These are phyloP conservation scores for Amanita polypyramis DNA, from an alignment of 768 basidiomycete genomes.

Conservation along the genomic window DNA sequence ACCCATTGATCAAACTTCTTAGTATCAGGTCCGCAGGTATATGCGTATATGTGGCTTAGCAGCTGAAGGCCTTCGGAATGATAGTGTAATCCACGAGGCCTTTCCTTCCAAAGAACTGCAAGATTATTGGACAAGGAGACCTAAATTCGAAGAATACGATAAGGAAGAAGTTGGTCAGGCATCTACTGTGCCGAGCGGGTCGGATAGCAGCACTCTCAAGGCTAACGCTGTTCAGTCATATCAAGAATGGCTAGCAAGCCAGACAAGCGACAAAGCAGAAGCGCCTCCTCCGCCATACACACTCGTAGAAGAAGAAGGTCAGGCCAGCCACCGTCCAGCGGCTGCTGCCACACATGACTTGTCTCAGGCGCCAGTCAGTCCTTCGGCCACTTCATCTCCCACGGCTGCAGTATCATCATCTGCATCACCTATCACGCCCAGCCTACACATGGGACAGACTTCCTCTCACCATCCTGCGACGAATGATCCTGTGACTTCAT, in stretches of 20 bases:
- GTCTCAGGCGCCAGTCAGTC: conserved; percentile 3
- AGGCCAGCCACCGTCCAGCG: background rate
- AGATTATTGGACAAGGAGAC: conserved; percentile 63
- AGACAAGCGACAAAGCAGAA: conserved; percentile 37
- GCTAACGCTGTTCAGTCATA: conserved; percentile 22
- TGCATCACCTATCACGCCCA: conserved; percentile 2
- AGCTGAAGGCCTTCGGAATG: conserved; percentile 54
- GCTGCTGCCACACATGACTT: background rate
- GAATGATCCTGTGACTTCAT: conserved; percentile 15
- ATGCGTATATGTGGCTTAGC: conserved; percentile 73
- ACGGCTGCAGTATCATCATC: conserved; percentile 7
- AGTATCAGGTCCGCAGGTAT: conserved; percentile 33
- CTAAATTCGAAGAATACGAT: conserved; percentile 40
- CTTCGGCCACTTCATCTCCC: conserved; percentile 1
- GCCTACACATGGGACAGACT: background rate
- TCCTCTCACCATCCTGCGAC: background rate
- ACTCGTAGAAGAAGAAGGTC: conserved; percentile 32
- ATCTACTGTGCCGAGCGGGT: conserved; percentile 17
- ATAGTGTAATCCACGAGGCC: conserved; percentile 49
- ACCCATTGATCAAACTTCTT: conserved; percentile 8
- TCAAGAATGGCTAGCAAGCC: conserved; percentile 36
- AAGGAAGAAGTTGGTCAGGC: conserved; percentile 19
- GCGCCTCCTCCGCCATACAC: conserved; percentile 64
- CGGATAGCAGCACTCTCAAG: conserved; percentile 9
- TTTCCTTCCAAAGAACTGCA: conserved; percentile 64